A percentile compares a stretch with the other conserved stretches of the same genome.
Conservation (phyloP, 208 protist genomes). For the Leishmania martiniquensis region DNA sequence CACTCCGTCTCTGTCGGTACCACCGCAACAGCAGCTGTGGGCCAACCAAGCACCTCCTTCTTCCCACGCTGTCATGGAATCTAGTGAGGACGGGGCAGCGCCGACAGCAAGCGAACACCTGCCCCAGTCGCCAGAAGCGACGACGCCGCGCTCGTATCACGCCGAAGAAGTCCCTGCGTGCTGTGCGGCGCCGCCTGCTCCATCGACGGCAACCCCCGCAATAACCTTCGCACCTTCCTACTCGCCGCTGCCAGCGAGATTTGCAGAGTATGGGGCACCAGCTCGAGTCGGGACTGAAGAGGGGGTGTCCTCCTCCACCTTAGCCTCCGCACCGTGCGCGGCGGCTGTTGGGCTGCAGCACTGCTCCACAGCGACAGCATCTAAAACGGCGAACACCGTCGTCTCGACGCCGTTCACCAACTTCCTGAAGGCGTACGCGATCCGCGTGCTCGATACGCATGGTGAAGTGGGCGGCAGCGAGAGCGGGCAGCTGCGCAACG, state of each 20-base stretch:
- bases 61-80: not conserved
- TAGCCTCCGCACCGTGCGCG: not conserved
- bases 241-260: conserved; percentile 13
- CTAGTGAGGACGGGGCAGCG: not conserved
- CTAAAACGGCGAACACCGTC: not conserved
- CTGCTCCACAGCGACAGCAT: not conserved
- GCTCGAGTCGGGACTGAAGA: not conserved
- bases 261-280: conserved; percentile 6
- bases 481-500: not conserved
- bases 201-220: not conserved
- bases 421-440: conserved; percentile 51
- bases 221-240: not conserved
- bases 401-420: conserved; percentile 27
- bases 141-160: conserved; percentile 20
- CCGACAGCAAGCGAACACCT: not conserved
- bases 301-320: conserved; percentile 1
- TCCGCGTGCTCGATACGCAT: conserved; percentile 7
- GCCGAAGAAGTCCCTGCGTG: not conserved
- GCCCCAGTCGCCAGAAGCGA: conserved; percentile 10
- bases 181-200: not conserved
- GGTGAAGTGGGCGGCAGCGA: not conserved
- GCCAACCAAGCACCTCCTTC: not conserved
- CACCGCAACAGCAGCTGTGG: not conserved
- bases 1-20: not conserved
- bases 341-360: not conserved